Base-by-base conservation (phyloP, 345 rosid genomes). In the Corchorus olitorius region DNA sequence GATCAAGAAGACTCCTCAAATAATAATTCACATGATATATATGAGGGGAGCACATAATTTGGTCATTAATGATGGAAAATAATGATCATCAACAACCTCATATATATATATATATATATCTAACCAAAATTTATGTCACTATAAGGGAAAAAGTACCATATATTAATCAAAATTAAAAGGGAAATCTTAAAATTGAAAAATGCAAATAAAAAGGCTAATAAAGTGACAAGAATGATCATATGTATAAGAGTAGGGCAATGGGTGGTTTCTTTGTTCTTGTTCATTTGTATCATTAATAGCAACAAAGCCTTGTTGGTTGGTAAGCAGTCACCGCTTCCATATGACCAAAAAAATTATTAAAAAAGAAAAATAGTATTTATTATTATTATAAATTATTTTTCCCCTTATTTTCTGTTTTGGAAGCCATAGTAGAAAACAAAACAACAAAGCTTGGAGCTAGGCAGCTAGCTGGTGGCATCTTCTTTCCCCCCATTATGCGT, bases 221-320 rank as follows among this genome's bases (percentile, higher is more conserved):
- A 62, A 20, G 43, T 3, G 15, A 69, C 9, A 82, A 54, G 50
- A 72, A 76, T 45, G 4, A 39, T 39, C 43, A 39, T 13, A 75
- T 33, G 27, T 27, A 27, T 27, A 27, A 49, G 0, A 8, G 43
- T 53, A 10, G 34, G 34, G 49, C 20, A 39, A 27, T 27, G 41
- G 41, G n/a, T 20, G 65, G 53, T 72, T 73, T 13, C 59, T 37
- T 54, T n/a, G 66, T 54, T 74, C 37, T 37, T 65, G 77, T 43
- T 53, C 49, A 19, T 72, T 3, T 39, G 27, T 15, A 64, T 75
- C 27, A 62, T 60, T 54, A 41, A n/a, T 46, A 50, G 69, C 63
- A 73, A 46, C 41, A 46, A 75, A 58, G 60, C 80, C 50, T 27
- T 82, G 86, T 76, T 80, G 65, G 85, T 52, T 72, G 84, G 81